Evolutionary conservation across 768 basidiomycete species (phyloP).

Genomic region (Trametes maxima): DNA sequence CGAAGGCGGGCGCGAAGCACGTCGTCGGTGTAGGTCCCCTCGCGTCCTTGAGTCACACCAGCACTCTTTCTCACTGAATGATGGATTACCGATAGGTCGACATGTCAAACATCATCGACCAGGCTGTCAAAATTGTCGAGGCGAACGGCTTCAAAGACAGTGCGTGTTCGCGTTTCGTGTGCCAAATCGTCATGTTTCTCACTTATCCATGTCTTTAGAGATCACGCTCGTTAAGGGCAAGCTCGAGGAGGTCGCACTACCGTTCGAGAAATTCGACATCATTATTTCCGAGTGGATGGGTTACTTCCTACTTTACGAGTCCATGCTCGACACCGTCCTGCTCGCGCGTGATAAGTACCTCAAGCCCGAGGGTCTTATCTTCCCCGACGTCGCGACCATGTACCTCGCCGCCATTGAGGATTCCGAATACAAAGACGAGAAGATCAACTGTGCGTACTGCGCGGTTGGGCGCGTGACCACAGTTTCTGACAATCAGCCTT

Average conservation of each 20-base stretch:
- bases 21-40: conserved; percentile 79
- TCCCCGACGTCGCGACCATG: conserved; percentile 92
- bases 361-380: conserved; percentile 86
- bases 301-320: conserved; percentile 98
- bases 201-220: conserved; percentile 43
- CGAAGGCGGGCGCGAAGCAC: conserved; percentile 91
- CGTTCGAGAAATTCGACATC: conserved; percentile 92
- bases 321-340: conserved; percentile 98
- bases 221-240: conserved; percentile 98
- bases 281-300: conserved; percentile 99
- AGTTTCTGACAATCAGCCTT: neutral
- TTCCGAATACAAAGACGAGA: conserved; percentile 99
- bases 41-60: neutral
- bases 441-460: conserved; percentile 88
- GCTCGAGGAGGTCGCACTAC: conserved; percentile 89
- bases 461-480: neutral
- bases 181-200: conserved; percentile 4
- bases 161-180: conserved; percentile 44
- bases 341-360: conserved; percentile 97
- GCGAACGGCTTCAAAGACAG: conserved; percentile 96
- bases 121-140: conserved; percentile 95
- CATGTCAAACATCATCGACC: conserved; percentile 99
- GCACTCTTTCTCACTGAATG: neutral
- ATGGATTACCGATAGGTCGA: conserved; percentile 66
- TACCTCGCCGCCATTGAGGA: conserved; percentile 98